Percentiles rank a stretch among this genome's conserved stretches.
Conservation (phyloP, 1,139 yeast species). For the Taiozyma sp. region DNA sequence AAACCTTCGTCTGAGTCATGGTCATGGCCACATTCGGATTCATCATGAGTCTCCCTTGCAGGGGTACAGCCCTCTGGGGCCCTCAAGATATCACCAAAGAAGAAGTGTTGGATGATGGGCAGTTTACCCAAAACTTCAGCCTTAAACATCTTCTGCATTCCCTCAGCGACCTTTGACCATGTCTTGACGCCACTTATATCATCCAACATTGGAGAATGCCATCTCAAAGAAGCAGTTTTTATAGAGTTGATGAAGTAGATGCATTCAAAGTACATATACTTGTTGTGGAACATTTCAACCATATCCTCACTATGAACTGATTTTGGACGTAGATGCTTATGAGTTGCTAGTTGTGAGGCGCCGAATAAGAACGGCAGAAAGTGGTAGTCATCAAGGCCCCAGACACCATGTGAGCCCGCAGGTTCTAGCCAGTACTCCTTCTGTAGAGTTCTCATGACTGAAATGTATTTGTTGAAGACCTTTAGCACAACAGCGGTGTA, state of each 20-base stretch:
- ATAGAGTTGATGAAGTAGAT: constrained; percentile 79
- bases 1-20: constrained; percentile 28
- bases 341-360: constrained; percentile 76
- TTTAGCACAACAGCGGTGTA: constrained; percentile 53
- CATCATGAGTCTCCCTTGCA: constrained; percentile 27
- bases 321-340: constrained; percentile 76
- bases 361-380: constrained; percentile 88
- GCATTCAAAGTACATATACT: constrained; percentile 85
- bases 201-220: constrained; percentile 98
- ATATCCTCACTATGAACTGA: constrained; percentile 83
- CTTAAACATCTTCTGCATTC: constrained; percentile 93
- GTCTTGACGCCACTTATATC: constrained; percentile 90
- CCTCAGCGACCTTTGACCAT: constrained; percentile 89
- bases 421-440: constrained; percentile 85
- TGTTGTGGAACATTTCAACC: constrained; percentile 70
- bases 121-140: constrained; percentile 88
- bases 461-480: constrained; percentile 48
- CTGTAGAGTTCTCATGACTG: constrained; percentile 34
- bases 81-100: constrained; percentile 64
- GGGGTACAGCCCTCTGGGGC: constrained; percentile 68
- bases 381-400: constrained; percentile 98
- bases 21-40: constrained; percentile 27
- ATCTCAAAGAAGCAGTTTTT: constrained; percentile 81
- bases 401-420: constrained; percentile 92
- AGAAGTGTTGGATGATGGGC: constrained; percentile 91